Percentiles rank a stretch among this genome's conserved stretches.
phyloP scores from a whole-genome alignment of 2,329 filamentous ascomycete species.

The Drechslerella stenobrocha region DNA sequence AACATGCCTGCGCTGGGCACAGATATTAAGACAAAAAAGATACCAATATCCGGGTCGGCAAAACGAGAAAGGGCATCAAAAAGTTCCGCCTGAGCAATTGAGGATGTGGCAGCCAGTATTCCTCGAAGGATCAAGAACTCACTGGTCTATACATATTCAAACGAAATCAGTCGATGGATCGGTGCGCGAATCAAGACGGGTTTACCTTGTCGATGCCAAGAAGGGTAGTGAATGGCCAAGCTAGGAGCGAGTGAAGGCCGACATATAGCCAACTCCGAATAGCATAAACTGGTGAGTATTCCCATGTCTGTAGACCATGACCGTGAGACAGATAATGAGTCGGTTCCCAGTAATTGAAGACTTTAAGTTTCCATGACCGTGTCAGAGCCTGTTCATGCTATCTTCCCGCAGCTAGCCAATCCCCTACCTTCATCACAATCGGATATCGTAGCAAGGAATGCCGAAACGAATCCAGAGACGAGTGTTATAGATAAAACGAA shows the following conservation, averaged over 20 bases:
- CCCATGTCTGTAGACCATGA: conserved; percentile 95
- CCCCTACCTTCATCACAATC: conserved; percentile 80
- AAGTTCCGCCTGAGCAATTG: conserved; percentile 77
- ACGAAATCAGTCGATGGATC: neutral
- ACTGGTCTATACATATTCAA: conserved; percentile 45
- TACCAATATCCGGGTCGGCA: conserved; percentile 78
- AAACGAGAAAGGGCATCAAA: conserved; percentile 76
- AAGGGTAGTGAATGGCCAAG: conserved; percentile 59
- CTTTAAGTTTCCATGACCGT: conserved; percentile 54
- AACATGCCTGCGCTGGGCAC: conserved; percentile 88
- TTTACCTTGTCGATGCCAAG: conserved; percentile 49
- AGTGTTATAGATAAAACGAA: conserved; percentile 69
- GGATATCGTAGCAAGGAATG: conserved; percentile 84
- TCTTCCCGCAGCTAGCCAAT: neutral
- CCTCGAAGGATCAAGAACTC: conserved; percentile 87
- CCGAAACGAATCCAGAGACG: conserved; percentile 64
- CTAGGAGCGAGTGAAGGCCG: conserved; percentile 71
- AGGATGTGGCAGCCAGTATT: conserved; percentile 73
- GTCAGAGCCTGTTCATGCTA: neutral
- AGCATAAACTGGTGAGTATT: conserved; percentile 92
- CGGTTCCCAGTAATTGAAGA: conserved; percentile 99
- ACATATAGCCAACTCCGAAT: conserved; percentile 96
- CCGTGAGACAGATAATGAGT: conserved; percentile 91
- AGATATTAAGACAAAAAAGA: conserved; percentile 78
- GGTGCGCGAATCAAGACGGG: neutral